Base-by-base conservation (phyloP, 345 rosid genomes). In the Turnera subulata region DNA sequence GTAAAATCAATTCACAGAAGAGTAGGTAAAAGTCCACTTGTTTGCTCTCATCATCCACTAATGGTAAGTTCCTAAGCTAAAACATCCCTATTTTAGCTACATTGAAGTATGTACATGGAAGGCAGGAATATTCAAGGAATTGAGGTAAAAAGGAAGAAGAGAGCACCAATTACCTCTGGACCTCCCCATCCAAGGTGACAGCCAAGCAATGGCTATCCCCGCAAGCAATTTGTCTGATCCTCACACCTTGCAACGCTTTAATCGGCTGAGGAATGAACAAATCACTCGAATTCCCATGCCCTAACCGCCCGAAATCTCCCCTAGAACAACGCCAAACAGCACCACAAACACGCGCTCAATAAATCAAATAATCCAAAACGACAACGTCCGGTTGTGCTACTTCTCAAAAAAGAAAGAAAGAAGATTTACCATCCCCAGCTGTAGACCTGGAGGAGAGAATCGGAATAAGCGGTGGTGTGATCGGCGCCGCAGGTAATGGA, bases 231-330 rank as follows among this genome's bases (percentile, higher is more conserved):
- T 89, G 96, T 80, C 77, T 93, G 16, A 93, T 85, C 74, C 40
- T 79, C 70, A 87, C 32, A 61, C 97, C 91, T 23, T 82, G 82
- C 38, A 93, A 72, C 48, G 88, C 85, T 77, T 84, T 85, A 42
- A 93, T 80, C 7, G 97, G 99, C 63, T 75, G 82, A 7, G 99
- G 99, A 63, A 88, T 85, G 73, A 93, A 93, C 66, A 89, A 70
- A 76, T 93, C 99, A 58, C 86, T 87, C 2, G 94, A 87, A 76
- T 89, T 89, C 21, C 99, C 99, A 76, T 93, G 99, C 9, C 99
- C 99, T 64, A 93, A 67, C 82, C 99, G 85, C 71, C 99, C 99
- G 56, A 93, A 89, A 69, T 93, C 99, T 63, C 99, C 99, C 99
- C 99, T 93, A 80, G 33, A 50, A 53, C 50, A 47, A 46, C n/a